A percentile compares a stretch with the other conserved stretches of the same genome.
phyloP scores from a whole-genome alignment of 2,329 filamentous ascomycete genomes.

The Mycosphaerelloides madeirae region DNA sequence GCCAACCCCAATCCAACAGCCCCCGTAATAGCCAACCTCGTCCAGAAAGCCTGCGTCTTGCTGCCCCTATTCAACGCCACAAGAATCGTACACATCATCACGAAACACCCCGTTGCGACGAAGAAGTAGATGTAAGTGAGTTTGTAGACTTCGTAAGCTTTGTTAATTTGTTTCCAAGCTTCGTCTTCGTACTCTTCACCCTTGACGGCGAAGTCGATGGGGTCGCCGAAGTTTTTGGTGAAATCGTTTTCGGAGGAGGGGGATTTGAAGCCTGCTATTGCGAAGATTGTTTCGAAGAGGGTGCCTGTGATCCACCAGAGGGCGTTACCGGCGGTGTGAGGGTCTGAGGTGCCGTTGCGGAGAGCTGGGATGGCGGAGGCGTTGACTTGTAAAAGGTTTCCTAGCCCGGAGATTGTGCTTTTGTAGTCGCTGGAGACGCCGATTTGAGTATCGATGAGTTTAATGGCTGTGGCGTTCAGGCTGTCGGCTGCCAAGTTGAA shows the following conservation, averaged over 20 bases:
- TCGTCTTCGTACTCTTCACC: neutral
- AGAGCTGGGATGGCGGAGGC: conserved; percentile 8
- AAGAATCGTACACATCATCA: conserved; percentile 29
- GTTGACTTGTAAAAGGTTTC: conserved; percentile 4
- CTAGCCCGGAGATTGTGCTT: conserved; percentile 3
- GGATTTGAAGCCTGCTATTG: conserved; percentile 13
- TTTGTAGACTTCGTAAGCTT: conserved; percentile 13
- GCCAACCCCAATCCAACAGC: conserved; percentile 7
- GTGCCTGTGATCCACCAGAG: conserved; percentile 10
- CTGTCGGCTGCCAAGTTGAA: conserved; percentile 1
- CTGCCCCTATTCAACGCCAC: conserved; percentile 21
- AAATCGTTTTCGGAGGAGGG: conserved; percentile 1
- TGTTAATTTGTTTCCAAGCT: conserved; percentile 3
- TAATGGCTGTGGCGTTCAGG: conserved; percentile 6
- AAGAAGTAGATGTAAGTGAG: conserved; percentile 30
- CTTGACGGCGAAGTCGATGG: conserved; percentile 6
- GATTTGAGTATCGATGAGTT: conserved; percentile 3
- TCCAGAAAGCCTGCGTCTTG: conserved; percentile 21
- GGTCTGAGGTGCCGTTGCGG: conserved; percentile 4
- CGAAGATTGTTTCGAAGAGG: conserved; percentile 11
- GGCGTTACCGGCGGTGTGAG: conserved; percentile 5
- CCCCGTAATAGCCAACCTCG: conserved; percentile 20
- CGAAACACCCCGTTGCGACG: conserved; percentile 23
- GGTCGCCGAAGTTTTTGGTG: neutral
- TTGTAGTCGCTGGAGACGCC: conserved; percentile 1